Percentiles rank a stretch among this genome's conserved stretches.
phyloP scores from a whole-genome alignment of 1,139 yeast species.

The Geotrichum fermentans region DNA sequence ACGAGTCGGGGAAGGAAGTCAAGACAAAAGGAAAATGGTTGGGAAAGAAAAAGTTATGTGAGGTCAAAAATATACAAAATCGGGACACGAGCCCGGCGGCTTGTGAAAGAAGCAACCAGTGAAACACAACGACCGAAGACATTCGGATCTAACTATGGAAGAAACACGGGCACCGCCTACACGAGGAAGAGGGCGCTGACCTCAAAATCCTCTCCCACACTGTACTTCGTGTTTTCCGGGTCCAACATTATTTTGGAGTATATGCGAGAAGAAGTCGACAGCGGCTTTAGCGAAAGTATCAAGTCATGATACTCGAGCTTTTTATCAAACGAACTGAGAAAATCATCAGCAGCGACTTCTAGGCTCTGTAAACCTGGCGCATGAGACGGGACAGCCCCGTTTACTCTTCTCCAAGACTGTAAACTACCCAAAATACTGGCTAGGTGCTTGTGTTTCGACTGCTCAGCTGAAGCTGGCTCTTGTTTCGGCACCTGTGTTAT shows the following conservation, averaged over 20 bases:
- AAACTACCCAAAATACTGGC: constrained; percentile 3
- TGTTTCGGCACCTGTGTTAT: not conserved
- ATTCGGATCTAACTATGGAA: too few relatives aligned
- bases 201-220: not conserved
- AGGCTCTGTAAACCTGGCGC: not conserved
- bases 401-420: not conserved
- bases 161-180: not conserved
- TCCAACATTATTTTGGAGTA: not conserved
- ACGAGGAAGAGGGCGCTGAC: not conserved
- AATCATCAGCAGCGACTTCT: not conserved
- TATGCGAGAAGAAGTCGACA: not conserved
- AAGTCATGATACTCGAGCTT: constrained; percentile 2
- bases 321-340: not conserved
- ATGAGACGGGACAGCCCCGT: not conserved
- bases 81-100: too few relatives aligned
- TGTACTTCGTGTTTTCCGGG: too few relatives aligned
- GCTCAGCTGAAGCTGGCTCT: not conserved
- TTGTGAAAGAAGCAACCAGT: too few relatives aligned
- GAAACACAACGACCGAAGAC: too few relatives aligned
- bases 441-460: not conserved
- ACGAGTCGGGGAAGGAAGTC: not conserved
- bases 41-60: not conserved
- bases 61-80: not conserved
- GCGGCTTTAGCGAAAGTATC: not conserved
- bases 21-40: not conserved